These are phyloP conservation scores for Staphylotrichum longicolle DNA, from an alignment of 495 filamentous ascomycete species.

Conservation along the genomic window DNA sequence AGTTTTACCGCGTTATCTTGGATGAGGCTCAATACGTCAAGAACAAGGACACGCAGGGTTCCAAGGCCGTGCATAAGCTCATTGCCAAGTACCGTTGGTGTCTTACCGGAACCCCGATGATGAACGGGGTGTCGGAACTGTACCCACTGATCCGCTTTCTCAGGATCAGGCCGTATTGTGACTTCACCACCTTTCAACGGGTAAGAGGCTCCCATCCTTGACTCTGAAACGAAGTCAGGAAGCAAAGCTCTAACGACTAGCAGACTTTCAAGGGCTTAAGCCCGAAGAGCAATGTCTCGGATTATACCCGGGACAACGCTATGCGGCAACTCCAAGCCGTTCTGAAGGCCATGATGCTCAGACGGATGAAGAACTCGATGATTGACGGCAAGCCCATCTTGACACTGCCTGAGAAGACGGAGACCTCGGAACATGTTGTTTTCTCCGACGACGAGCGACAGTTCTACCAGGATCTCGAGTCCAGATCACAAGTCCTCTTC, in stretches of 20 bases:
- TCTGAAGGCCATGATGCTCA: constrained; percentile 80
- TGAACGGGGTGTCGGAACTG: constrained; percentile 83
- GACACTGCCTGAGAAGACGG: constrained; percentile 65
- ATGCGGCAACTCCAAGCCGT: constrained; percentile 75
- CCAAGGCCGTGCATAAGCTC: constrained; percentile 60
- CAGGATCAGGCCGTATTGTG: constrained; percentile 74
- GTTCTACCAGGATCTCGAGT: constrained; percentile 73
- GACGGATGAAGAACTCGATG: constrained; percentile 77
- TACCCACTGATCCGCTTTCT: constrained; percentile 81
- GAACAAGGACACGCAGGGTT: constrained; percentile 68
- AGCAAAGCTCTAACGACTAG: constrained; percentile 1
- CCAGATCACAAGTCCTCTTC: constrained; percentile 63
- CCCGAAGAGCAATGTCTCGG: constrained; percentile 31
- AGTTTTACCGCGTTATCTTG: constrained; percentile 83
- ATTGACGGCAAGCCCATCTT: constrained; percentile 87
- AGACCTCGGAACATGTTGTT: constrained; percentile 62
- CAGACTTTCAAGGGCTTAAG: constrained; percentile 38
- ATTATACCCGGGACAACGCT: constrained; percentile 42
- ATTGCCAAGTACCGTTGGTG: constrained; percentile 70
- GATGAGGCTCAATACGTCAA: constrained; percentile 97
- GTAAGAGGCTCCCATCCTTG: constrained; percentile 38
- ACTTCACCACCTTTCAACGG: constrained; percentile 55
- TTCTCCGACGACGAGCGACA: constrained; percentile 70
- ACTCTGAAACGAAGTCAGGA: too few species aligned
- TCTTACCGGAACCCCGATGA: constrained; percentile 92